phyloP scores from a whole-genome alignment of 73 alveolate species.

The Effrenium voratum region DNA sequence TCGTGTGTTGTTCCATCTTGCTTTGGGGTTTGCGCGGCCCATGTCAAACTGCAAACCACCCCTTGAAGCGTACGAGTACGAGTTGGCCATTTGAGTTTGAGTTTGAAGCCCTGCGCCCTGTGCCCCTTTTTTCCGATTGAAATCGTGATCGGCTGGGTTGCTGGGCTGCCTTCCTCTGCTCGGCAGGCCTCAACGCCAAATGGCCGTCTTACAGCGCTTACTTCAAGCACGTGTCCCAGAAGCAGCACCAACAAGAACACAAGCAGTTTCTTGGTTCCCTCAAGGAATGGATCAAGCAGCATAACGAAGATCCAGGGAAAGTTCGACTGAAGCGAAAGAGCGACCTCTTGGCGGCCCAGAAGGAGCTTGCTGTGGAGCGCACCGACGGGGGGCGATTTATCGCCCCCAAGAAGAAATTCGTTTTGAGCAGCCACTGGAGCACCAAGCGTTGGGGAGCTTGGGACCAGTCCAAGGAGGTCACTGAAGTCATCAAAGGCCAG shows the following conservation, averaged over 20 bases:
- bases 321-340: not conserved
- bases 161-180: too few species aligned
- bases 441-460: not conserved
- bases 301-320: not conserved
- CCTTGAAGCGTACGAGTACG: too few species aligned
- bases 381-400: not conserved
- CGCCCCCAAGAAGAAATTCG: conserved; percentile 34
- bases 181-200: too few species aligned
- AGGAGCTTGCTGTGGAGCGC: not conserved
- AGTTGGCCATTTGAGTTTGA: too few species aligned
- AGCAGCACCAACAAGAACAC: conserved; percentile 10
- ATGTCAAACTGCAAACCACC: too few species aligned
- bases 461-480: not conserved
- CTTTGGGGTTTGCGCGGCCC: too few species aligned
- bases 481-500: not conserved
- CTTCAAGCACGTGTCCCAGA: not conserved
- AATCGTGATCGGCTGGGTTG: too few species aligned
- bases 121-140: too few species aligned
- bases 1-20: too few species aligned
- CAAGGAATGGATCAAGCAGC: conserved; percentile 43
- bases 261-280: not conserved
- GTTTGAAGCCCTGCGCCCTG: too few species aligned
- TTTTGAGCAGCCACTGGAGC: not conserved
- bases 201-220: not conserved
- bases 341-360: not conserved